Percentiles rank a stretch among this genome's conserved stretches.
Evolutionary conservation across 2,329 filamentous ascomycete genomes (phyloP).

Genomic region (Helicocarpus griseus): DNA sequence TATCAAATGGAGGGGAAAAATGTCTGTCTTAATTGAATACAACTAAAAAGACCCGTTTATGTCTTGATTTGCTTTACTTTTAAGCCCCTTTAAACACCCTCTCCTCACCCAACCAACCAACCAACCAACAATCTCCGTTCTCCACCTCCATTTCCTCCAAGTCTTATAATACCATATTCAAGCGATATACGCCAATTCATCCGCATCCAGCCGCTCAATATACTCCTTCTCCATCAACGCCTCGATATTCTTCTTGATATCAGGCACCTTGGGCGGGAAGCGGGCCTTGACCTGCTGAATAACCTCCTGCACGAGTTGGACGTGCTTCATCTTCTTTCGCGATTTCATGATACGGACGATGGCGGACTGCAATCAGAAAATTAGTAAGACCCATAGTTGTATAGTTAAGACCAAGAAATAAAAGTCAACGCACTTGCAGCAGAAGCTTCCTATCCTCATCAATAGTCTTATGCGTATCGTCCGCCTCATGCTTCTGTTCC

Average conservation of each 20-base stretch:
- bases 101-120: too few relatives aligned
- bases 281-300: slow-evolving; percentile 90
- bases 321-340: slow-evolving; percentile 97
- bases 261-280: slow-evolving; percentile 83
- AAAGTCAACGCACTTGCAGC: slow-evolving; percentile 66
- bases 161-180: too few relatives aligned
- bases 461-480: slow-evolving; percentile 98
- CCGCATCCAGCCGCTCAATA: slow-evolving; percentile 76
- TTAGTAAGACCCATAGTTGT: slow-evolving; percentile 19
- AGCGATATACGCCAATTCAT: slow-evolving; percentile 89
- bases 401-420: not conserved
- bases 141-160: too few relatives aligned
- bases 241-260: slow-evolving; percentile 99
- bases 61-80: too few relatives aligned
- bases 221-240: slow-evolving; percentile 98
- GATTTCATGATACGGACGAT: slow-evolving; percentile 99
- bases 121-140: too few relatives aligned
- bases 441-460: slow-evolving; percentile 96
- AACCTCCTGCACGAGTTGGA: slow-evolving; percentile 84
- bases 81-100: too few relatives aligned
- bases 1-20: too few relatives aligned
- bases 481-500: slow-evolving; percentile 91
- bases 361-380: slow-evolving; percentile 57
- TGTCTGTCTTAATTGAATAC: too few relatives aligned
- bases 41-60: too few relatives aligned